These are phyloP conservation scores for carrot (Daucus carota) DNA, from an alignment of 129 eudicot species.

Conservation along the genomic window DH1_v3.0 NC_030387.2:4912001-4912500, in stretches of 20 bases:
- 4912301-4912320: not conserved
- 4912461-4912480: slow-evolving; percentile 99
- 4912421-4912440: not conserved
- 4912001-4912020: slow-evolving; percentile 75
- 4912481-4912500: slow-evolving; percentile 93
- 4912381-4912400: not conserved
- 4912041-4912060: slow-evolving; percentile 94
- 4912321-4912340: too few relatives aligned
- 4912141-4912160: not conserved
- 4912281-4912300: not conserved
- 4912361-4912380: not conserved
- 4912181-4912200: not conserved
- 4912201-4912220: not conserved
- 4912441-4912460: not conserved
- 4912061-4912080: slow-evolving; percentile 48
- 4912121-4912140: not conserved
- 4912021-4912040: slow-evolving; percentile 80
- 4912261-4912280: not conserved
- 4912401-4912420: not conserved
- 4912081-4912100: not conserved
- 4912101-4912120: not conserved
- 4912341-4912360: too few relatives aligned
- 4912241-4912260: not conserved
- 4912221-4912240: not conserved
- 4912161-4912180: not conserved